Evolutionary conservation across 2,329 filamentous ascomycete species (phyloP), one percentile per base, ranked within the genome.

Genomic region (Fusarium tricinctum): DNA sequence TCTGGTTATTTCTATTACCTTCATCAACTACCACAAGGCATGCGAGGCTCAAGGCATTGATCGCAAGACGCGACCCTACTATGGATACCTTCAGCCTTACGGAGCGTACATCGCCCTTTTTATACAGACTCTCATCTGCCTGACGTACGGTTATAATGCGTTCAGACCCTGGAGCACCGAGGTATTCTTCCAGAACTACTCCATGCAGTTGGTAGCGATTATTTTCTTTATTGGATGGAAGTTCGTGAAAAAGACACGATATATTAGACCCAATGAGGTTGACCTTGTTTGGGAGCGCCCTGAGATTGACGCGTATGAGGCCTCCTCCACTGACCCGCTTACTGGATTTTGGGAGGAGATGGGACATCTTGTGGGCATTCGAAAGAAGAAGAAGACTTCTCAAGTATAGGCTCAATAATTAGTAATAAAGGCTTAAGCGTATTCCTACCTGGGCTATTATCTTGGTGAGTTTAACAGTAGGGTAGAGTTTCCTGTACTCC

Each of bases 211-310:
- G n/a, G 73, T 89, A n/a, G 82, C 83, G 0, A 79, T 83, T 6
- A 73, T 88, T 28, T 77, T 87, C 32, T 90, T 84, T 70, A 49
- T 82, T 17, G 81, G 81, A 66, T 92, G 88, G 87, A 92, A 92
- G 78, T 6, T 91, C 4, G 15, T 88, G 72, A 87, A 88, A 78
- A 81, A 78, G 55, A 91, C 89, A 4, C 82, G 81, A 58, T 78
- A 85, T 32, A 79, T 89, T 17, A 78, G 78, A 5, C 79, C 88
- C 0, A 73, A 80, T 6, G 84, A 91, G 71, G 82, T 83, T 6
- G 87, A 90, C 70, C 80, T 90, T 10, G 78, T 88, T 42, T 86
- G 87, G 87, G 83, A 90, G 71, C 79, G 83, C 38, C 86, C 86
- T 22, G 74, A 81, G 22, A 86, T 89, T 54, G 87, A 89, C 66